A percentile compares a stretch with the other conserved stretches of the same genome.
phyloP scores from a whole-genome alignment of 2,329 filamentous ascomycete species.

The Colletotrichum abscissum region DNA sequence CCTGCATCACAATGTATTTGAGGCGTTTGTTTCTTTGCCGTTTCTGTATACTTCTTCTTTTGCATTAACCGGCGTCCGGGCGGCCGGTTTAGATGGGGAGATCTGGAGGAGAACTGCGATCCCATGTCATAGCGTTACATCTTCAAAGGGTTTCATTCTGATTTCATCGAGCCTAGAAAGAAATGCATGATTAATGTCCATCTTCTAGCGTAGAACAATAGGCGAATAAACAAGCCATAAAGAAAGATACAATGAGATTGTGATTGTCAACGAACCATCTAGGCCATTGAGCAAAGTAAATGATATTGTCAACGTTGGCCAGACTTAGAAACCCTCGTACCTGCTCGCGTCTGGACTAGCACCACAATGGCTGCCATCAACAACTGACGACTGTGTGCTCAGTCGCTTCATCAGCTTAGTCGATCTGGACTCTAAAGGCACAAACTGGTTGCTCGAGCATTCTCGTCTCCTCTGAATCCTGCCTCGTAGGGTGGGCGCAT shows the following conservation, averaged over 20 bases:
- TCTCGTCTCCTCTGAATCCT: background rate
- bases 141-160: background rate
- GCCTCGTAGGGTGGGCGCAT: background rate
- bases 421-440: background rate
- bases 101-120: background rate
- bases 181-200: background rate
- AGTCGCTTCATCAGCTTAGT: background rate
- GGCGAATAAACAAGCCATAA: background rate
- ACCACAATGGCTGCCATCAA: background rate
- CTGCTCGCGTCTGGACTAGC: background rate
- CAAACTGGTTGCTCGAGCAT: background rate
- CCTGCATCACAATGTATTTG: background rate
- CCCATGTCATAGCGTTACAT: constrained; percentile 4
- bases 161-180: background rate
- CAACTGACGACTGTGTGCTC: background rate
- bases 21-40: too few species aligned
- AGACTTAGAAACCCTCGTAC: background rate
- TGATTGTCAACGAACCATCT: background rate
- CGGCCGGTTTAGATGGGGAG: background rate
- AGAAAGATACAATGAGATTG: background rate
- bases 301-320: background rate
- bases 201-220: background rate
- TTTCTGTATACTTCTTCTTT: too few species aligned
- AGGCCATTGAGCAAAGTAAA: background rate
- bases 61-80: constrained; percentile 6